phyloP scores from a whole-genome alignment of 2,329 filamentous ascomycete species.

The Seiridium unicorne region DNA sequence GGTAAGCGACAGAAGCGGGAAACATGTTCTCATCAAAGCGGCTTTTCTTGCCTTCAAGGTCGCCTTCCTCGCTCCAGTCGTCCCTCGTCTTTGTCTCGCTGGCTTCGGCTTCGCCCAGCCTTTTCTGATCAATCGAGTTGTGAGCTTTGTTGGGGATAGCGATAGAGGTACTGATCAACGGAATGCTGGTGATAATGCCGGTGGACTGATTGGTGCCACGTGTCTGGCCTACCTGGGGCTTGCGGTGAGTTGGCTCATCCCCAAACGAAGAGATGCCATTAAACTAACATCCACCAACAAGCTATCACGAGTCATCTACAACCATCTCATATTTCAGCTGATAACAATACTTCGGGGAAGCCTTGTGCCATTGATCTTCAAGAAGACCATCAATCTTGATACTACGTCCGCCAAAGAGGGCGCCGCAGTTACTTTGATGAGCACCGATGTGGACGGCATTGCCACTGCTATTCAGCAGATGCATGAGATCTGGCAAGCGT shows the following conservation, averaged over 20 bases:
- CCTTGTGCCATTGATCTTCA: conserved; percentile 31
- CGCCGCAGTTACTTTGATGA: conserved; percentile 46
- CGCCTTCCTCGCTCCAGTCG: not conserved
- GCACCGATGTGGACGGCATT: conserved; percentile 43
- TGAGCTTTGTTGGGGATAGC: not conserved
- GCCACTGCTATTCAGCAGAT: conserved; percentile 28
- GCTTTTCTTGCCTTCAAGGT: not conserved
- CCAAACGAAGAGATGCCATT: not conserved
- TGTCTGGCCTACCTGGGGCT: not conserved
- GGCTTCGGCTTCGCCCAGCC: conserved; percentile 3
- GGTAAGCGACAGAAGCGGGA: not conserved
- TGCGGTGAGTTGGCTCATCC: not conserved
- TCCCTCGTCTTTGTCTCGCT: conserved; percentile 1
- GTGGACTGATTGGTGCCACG: not conserved
- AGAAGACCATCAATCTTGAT: conserved; percentile 26
- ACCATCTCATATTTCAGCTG: not conserved
- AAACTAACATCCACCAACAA: not conserved
- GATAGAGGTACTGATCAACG: not conserved
- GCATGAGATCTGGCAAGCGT: conserved; percentile 39
- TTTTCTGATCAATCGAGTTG: conserved; percentile 2
- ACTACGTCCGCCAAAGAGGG: conserved; percentile 28
- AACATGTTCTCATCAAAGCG: not conserved
- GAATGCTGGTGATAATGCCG: not conserved
- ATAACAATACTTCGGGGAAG: conserved; percentile 29
- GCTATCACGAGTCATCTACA: not conserved